A percentile compares a stretch with the other conserved stretches of the same genome.
These are phyloP conservation scores for Chrysoporthe cubensis DNA, from an alignment of 2,329 filamentous ascomycete species.

Conservation along the genomic window DNA sequence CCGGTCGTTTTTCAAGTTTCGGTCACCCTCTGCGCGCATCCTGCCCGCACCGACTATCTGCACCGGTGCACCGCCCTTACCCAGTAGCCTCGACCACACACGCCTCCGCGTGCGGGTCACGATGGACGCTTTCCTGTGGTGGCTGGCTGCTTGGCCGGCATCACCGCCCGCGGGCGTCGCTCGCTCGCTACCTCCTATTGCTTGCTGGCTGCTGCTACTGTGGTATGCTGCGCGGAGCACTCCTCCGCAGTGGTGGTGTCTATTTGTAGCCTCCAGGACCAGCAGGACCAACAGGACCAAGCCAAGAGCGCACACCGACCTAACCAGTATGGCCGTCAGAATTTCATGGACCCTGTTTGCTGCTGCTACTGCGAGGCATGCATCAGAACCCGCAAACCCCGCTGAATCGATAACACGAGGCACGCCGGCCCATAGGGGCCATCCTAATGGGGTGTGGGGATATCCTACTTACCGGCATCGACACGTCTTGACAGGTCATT, in stretches of 20 bases:
- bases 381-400: background rate
- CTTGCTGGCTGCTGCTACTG: no score
- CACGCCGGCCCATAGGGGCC: background rate
- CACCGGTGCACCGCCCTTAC: background rate
- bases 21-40: background rate
- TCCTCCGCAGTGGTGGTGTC: background rate
- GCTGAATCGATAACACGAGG: slow-evolving; percentile 11
- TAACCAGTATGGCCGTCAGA: background rate
- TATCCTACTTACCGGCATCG: background rate
- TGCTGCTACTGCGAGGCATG: background rate
- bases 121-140: slow-evolving; percentile 4
- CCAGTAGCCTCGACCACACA: background rate
- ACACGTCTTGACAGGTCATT: background rate
- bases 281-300: no score
- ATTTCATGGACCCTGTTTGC: background rate
- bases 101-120: background rate
- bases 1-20: slow-evolving; percentile 7
- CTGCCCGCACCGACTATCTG: background rate
- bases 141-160: slow-evolving; percentile 9
- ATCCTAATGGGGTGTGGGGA: slow-evolving; percentile 4
- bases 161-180: background rate
- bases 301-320: background rate
- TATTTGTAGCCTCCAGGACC: background rate
- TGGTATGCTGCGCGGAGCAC: background rate
- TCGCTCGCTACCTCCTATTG: background rate